phyloP scores from a whole-genome alignment of 2,329 filamentous ascomycete species.

The Pseudogymnoascus sp. region DNA sequence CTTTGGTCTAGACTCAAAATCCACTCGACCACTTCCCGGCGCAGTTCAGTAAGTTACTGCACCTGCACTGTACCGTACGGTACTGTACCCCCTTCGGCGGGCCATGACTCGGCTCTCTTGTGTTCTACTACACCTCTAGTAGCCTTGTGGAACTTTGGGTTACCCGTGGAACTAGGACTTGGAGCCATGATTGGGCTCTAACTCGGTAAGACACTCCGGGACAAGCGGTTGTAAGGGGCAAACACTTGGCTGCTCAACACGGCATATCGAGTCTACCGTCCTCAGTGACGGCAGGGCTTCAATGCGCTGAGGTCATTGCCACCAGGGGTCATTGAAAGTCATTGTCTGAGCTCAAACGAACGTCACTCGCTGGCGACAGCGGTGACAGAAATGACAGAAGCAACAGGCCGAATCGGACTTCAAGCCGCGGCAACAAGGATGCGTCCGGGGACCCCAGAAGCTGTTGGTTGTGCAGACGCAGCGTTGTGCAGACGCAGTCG shows the following conservation, averaged over 20 bases:
- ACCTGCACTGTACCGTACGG: no score
- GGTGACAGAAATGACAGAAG: background rate
- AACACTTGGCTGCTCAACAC: conserved; percentile 3
- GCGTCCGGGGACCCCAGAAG: conserved; percentile 2
- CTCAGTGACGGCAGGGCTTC: background rate
- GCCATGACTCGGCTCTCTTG: background rate
- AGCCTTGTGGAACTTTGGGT: conserved; percentile 8
- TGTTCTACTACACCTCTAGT: background rate
- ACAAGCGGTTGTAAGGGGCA: conserved; percentile 6
- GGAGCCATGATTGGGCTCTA: conserved; percentile 1
- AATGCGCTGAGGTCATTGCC: conserved; percentile 1
- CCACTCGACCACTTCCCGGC: background rate
- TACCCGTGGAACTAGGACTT: conserved; percentile 2
- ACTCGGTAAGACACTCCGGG: conserved; percentile 4
- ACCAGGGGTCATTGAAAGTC: background rate
- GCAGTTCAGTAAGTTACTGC: background rate
- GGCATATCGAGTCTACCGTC: background rate
- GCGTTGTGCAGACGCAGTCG: background rate
- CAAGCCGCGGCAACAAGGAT: conserved; percentile 5
- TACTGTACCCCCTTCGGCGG: background rate
- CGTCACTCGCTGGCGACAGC: background rate
- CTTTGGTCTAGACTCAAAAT: background rate
- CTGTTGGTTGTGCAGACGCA: conserved; percentile 6
- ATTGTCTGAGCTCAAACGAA: conserved; percentile 1
- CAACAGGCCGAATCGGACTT: background rate